phyloP scores from a whole-genome alignment of 371 early-diverging fungal species.

The Apophysomyces ossiformis region DNA sequence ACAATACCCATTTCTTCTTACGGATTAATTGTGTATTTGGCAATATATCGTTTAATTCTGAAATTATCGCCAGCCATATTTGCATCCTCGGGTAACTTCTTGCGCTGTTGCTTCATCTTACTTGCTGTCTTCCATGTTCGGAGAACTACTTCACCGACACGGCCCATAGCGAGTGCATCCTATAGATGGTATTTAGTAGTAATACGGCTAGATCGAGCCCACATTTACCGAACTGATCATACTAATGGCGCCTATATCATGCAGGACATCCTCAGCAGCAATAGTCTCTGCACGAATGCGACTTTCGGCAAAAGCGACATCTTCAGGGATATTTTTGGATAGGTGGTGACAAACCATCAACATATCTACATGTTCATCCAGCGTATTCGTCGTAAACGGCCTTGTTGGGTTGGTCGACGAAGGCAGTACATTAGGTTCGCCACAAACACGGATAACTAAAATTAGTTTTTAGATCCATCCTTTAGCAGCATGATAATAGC shows the following conservation, averaged over 20 bases:
- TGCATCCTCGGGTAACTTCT: conserved; percentile 59
- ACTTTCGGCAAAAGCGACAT: conserved; percentile 94
- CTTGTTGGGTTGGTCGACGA: conserved; percentile 95
- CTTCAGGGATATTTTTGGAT: conserved; percentile 89
- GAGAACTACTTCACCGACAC: conserved; percentile 89
- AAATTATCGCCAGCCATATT: conserved; percentile 71
- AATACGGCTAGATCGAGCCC: neutral
- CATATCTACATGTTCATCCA: conserved; percentile 98
- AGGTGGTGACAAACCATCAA: conserved; percentile 98
- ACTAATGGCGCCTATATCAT: conserved; percentile 91
- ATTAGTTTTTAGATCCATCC: neutral
- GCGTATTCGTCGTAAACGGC: conserved; percentile 89
- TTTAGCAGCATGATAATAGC: neutral
- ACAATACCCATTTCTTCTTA: conserved; percentile 31
- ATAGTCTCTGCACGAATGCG: conserved; percentile 96
- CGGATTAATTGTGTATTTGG: conserved; percentile 96
- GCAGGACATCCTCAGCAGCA: conserved; percentile 91
- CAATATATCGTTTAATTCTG: conserved; percentile 84
- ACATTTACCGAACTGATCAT: conserved; percentile 73
- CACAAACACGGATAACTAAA: conserved; percentile 78
- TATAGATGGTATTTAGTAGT: neutral
- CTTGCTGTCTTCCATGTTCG: conserved; percentile 95
- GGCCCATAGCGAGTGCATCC: conserved; percentile 95
- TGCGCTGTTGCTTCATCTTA: conserved; percentile 88
- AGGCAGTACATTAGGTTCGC: conserved; percentile 84